Evolutionary conservation across 2,329 filamentous ascomycete genomes (phyloP), one percentile per base, ranked within the genome.

Genomic region (Emydomyces testavorans): DNA sequence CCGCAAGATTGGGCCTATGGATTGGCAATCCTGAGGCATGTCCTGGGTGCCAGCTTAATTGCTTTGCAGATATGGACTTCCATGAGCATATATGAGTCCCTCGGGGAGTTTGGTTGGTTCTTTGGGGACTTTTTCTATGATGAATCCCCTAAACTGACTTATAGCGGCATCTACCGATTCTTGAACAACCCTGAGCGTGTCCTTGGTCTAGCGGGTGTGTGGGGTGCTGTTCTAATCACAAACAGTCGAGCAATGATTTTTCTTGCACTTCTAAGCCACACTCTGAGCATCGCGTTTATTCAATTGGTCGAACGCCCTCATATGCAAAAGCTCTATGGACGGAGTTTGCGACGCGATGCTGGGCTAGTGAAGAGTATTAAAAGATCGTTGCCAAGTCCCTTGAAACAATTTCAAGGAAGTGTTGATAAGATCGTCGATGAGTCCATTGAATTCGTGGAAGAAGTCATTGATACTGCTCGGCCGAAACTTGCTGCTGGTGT

Each of bases 71-170:
- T 93, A 15, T 98, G 92, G 92, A 94, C 89, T 1, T 83, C 87
- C 1, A 73, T 85, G 54, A 95, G 88, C 64, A 89, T 96, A 56
- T 94, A 96, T 64, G 88, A 95, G 43, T 93, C 87, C 1, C 78
- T 98, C 0, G 92, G 92, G 49, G 92, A 98, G 61, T 98, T 96
- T 60, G 92, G 92, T 58, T 98, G 90, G 90, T 96, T 96, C 72
- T 96, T 89, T 61, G 92, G 92, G 15, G 92, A 98, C 63, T 98
- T 96, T 72, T 96, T 98, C 74, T 95, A 92, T 62, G 87, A 95
- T 52, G 83, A 86, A 38, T 79, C 82, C 8, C 82, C 83, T 10
- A 94, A 92, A 67, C 74, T 96, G 52, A 96, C 86, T 0, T 98
- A 98, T 67, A 88, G 84, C 56, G 93, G 90, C 53, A 98, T 98